These are phyloP conservation scores for Verticillium isaacii DNA, from an alignment of 2,329 filamentous ascomycete species.

Conservation along the genomic window DNA sequence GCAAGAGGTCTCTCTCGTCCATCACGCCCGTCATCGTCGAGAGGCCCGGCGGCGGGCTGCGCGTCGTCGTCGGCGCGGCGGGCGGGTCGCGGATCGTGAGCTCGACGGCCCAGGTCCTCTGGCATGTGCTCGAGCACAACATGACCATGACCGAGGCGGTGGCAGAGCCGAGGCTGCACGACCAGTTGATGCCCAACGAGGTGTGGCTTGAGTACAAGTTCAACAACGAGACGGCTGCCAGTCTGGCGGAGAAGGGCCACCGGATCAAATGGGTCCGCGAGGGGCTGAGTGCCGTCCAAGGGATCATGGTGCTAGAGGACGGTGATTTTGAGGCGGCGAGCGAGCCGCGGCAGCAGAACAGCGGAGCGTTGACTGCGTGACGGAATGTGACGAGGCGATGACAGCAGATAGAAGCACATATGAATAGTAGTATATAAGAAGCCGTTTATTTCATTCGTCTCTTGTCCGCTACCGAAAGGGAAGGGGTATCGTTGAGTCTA, in stretches of 20 bases:
- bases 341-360: slow-evolving; percentile 70
- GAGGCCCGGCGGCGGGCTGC: slow-evolving; percentile 56
- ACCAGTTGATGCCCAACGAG: slow-evolving; percentile 72
- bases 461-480: neutral
- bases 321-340: slow-evolving; percentile 73
- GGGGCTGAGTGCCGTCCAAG: slow-evolving; percentile 66
- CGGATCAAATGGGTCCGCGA: slow-evolving; percentile 65
- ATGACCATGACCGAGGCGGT: slow-evolving; percentile 60
- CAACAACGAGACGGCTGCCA: slow-evolving; percentile 58
- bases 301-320: slow-evolving; percentile 53
- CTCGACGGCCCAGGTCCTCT: slow-evolving; percentile 67
- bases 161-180: slow-evolving; percentile 65
- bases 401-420: neutral
- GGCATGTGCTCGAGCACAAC: slow-evolving; percentile 64
- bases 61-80: slow-evolving; percentile 68
- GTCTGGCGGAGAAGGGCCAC: slow-evolving; percentile 61
- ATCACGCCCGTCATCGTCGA: slow-evolving; percentile 76
- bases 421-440: neutral
- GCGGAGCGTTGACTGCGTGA: slow-evolving; percentile 51
- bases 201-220: slow-evolving; percentile 66
- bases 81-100: slow-evolving; percentile 84
- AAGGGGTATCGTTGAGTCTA: neutral
- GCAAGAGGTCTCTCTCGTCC: slow-evolving; percentile 79
- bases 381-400: slow-evolving; percentile 15
- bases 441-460: neutral